Percentiles rank a stretch among this genome's conserved stretches.
Conservation (phyloP, 2,329 filamentous ascomycete genomes). For the Ampelomyces quisqualis region DNA sequence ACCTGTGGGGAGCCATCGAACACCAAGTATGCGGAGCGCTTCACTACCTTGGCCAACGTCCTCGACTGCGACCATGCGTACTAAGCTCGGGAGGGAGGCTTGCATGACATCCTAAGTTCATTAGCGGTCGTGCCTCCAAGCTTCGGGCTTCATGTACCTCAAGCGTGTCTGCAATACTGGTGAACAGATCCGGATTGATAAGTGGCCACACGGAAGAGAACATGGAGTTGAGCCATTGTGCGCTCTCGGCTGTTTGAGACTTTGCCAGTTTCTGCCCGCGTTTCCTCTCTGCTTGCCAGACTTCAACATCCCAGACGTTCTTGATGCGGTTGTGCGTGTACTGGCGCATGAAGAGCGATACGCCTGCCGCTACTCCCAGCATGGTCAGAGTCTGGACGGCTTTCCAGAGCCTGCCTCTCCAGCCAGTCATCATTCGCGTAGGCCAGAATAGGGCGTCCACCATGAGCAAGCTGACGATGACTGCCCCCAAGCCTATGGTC, state of each 20-base stretch:
- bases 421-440: conserved; percentile 33
- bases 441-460: conserved; percentile 39
- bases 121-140: too few relatives aligned
- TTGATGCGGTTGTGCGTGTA: conserved; percentile 65
- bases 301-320: conserved; percentile 66
- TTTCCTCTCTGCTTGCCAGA: conserved; percentile 65
- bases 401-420: conserved; percentile 34
- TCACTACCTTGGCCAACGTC: conserved; percentile 76
- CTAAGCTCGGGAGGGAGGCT: conserved; percentile 66
- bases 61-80: conserved; percentile 74
- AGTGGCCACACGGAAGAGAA: conserved; percentile 70
- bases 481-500: conserved; percentile 41
- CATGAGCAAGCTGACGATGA: conserved; percentile 40
- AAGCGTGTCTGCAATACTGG: conserved; percentile 66
- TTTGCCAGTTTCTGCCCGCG: conserved; percentile 53
- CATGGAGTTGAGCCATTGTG: conserved; percentile 70
- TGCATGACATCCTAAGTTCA: conserved; percentile 68
- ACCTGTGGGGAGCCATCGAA: conserved; percentile 71
- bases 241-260: conserved; percentile 61
- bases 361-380: conserved; percentile 32
- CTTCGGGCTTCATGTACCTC: too few relatives aligned
- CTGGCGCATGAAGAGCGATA: conserved; percentile 52
- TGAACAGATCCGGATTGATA: conserved; percentile 73
- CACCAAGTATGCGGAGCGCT: conserved; percentile 66
- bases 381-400: conserved; percentile 31